phyloP scores from a whole-genome alignment of 352 stramenopile genomes.

The Saprolegnia diclina region DNA sequence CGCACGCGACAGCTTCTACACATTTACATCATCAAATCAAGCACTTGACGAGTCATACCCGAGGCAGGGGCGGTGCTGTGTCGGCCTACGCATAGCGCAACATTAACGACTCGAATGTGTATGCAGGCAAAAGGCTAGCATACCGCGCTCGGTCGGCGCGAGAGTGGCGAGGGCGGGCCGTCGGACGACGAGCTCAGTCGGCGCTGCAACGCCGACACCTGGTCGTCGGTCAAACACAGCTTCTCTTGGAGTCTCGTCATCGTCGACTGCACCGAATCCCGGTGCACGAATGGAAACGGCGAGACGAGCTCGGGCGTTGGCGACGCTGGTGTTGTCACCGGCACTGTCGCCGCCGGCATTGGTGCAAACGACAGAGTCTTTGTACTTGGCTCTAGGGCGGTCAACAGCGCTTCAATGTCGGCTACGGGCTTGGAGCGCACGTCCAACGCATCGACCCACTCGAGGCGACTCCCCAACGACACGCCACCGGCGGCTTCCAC shows the following conservation, averaged over 20 bases:
- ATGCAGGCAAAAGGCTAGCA: too few species aligned
- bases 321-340: background rate
- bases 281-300: background rate
- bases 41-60: background rate
- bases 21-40: too few species aligned
- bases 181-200: background rate
- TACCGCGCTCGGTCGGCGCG: background rate
- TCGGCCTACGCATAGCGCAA: background rate
- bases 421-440: constrained; percentile 36
- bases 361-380: constrained; percentile 43
- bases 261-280: background rate
- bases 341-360: background rate
- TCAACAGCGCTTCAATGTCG: constrained; percentile 36
- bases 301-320: background rate
- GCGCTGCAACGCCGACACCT: background rate
- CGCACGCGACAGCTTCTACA: too few species aligned
- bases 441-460: constrained; percentile 45
- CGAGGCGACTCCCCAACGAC: constrained; percentile 39
- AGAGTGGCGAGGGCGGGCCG: background rate
- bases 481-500: constrained; percentile 32
- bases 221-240: constrained; percentile 9
- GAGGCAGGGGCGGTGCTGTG: background rate
- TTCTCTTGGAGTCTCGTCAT: background rate
- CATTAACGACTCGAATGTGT: too few species aligned
- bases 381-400: constrained; percentile 29